Evolutionary conservation across 73 alveolate genomes (phyloP), one percentile per base, ranked within the genome.

Genomic region (Paramecium caudatum): DNA sequence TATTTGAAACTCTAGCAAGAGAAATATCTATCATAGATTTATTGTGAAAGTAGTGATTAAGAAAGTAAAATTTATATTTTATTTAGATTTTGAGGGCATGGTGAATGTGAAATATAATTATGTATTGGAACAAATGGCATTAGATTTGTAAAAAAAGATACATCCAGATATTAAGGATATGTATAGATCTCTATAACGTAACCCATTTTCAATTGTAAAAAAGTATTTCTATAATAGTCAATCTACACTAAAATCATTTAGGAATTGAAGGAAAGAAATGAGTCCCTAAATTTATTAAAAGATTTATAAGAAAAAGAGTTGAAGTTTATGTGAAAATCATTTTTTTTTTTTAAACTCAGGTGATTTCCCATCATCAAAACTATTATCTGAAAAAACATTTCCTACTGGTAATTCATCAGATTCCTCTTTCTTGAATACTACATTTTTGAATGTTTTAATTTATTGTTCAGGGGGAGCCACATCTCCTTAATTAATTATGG

Each of bases 361-460:
- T 0, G 80, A 55, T 55, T 55, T 55, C 12, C n/a, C n/a, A n/a
- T 55, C 80, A 65, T 65, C 83, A 12, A 65, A 65, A 33, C 83
- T 65, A 15, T 65, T 65, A 65, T 65, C 83, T 12, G 50, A 33
- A 65, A 65, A 65, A 32, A 65, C 83, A 65, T 65, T 65, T 13
- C 47, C 83, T 1, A 36, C 55, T 32, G 47, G 47, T 36, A 32
- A 13, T 65, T 65, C 83, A 17, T 65, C 83, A 3, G 50, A 33
- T 32, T 65, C 83, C 0, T 65, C 83, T 23, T 65, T 65, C 39
- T 65, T 65, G 8, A 65, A 65, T 10, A 65, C 48, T 32, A 49
- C 34, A 30, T 65, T 65, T 65, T 30, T 30, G 32, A 65, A 65
- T 13, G 49, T 36, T 65, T 65, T 65, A 4, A 65, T 65, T 13